Percentiles rank a stretch among this genome's conserved stretches.
Evolutionary conservation across 148 eudicot genomes (phyloP).

Genomic region (Dianthus caryophyllus): DNA sequence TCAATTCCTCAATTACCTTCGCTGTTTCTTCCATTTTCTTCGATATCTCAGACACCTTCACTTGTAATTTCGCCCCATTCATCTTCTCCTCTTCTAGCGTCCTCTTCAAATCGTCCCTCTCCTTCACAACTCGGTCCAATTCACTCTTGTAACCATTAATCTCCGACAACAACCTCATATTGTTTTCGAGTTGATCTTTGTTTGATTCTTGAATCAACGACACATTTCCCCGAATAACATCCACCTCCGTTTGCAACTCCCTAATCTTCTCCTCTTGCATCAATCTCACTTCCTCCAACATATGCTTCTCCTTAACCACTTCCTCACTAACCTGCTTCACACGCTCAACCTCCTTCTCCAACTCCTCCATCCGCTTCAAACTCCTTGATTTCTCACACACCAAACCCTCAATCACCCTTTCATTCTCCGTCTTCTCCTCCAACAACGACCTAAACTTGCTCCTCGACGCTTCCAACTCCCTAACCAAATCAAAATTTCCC

Average conservation of each 20-base stretch:
- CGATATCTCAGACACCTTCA: constrained; percentile 32
- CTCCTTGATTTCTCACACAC: constrained; percentile 1
- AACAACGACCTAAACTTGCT: constrained; percentile 22
- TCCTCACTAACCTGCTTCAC: constrained; percentile 21
- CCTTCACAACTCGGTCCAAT: constrained; percentile 27
- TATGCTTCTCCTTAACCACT: constrained; percentile 32
- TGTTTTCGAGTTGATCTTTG: constrained; percentile 25
- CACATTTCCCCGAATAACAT: constrained; percentile 25
- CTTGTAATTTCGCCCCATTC: constrained; percentile 30
- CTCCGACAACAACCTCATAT: constrained; percentile 34
- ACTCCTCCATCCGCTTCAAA: constrained; percentile 29
- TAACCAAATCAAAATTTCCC: neutral
- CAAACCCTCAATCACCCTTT: neutral
- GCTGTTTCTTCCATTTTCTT: constrained; percentile 41
- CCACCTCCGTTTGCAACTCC: constrained; percentile 32
- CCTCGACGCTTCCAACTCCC: constrained; percentile 27
- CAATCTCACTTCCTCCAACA: constrained; percentile 36
- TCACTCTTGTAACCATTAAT: constrained; percentile 24
- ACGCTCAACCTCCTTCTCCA: constrained; percentile 27
- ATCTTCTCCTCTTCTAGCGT: constrained; percentile 44
- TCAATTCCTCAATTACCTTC: constrained; percentile 27
- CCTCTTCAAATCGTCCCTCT: constrained; percentile 45
- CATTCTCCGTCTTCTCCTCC: neutral
- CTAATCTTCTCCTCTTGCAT: constrained; percentile 34
- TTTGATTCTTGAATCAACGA: constrained; percentile 29